Evolutionary conservation across 2,329 filamentous ascomycete species (phyloP).

Genomic region (Fusarium marasasianum): DNA sequence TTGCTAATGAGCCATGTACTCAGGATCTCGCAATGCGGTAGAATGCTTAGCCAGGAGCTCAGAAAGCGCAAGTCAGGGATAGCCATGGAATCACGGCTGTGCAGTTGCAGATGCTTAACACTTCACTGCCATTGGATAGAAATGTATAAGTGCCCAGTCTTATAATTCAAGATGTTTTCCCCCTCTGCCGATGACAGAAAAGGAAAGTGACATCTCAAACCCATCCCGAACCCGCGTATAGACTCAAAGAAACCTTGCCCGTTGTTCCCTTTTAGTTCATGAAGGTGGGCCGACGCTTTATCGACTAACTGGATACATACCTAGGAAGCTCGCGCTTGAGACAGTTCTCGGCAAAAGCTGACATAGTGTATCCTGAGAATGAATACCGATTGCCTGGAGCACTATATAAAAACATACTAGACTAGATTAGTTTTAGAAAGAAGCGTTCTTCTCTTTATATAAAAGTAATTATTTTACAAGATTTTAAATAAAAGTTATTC

Average conservation of each 20-base stretch:
- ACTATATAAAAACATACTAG: too few species aligned
- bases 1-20: too few species aligned
- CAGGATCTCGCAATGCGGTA: too few species aligned
- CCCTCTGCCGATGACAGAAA: neutral
- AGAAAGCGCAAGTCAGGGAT: neutral
- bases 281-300: neutral
- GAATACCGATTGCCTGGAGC: too few species aligned
- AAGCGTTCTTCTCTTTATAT: too few species aligned
- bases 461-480: rapidly evolving
- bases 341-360: neutral
- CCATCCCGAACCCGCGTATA: neutral
- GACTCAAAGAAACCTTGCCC: neutral
- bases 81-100: rapidly evolving
- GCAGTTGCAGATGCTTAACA: rapidly evolving
- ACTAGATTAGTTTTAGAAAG: too few species aligned
- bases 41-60: rapidly evolving
- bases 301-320: too few species aligned
- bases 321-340: neutral
- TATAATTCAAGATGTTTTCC: neutral
- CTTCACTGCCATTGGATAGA: neutral
- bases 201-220: neutral
- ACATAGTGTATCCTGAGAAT: neutral
- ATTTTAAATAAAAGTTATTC: too few species aligned
- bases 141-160: neutral
- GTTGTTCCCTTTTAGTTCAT: neutral